Evolutionary conservation across 2,329 filamentous ascomycete genomes (phyloP).

Genomic region (Penicillium olsonii): DNA sequence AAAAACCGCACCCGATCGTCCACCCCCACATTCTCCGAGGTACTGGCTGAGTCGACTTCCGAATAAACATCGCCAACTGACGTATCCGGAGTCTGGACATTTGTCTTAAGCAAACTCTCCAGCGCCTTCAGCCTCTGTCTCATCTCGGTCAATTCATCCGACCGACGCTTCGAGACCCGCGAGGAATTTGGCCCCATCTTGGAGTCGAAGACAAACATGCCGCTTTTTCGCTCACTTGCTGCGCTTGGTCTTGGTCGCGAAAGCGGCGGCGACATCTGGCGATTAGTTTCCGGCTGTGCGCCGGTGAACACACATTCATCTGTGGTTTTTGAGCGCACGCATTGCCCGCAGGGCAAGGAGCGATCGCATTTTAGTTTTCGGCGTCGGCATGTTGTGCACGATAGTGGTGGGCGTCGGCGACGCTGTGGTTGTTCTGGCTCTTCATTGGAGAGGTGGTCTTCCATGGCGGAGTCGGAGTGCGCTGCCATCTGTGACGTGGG

Average conservation of each 20-base stretch:
- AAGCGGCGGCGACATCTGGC: constrained; percentile 17
- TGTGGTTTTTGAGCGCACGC: constrained; percentile 51
- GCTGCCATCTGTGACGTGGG: background rate
- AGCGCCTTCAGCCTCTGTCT: constrained; percentile 28
- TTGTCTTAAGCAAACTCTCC: constrained; percentile 29
- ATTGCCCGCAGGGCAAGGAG: constrained; percentile 67
- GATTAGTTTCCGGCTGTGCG: constrained; percentile 14
- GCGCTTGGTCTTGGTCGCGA: constrained; percentile 12
- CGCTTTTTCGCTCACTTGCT: constrained; percentile 13
- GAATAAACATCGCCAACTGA: constrained; percentile 18
- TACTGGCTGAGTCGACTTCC: constrained; percentile 13
- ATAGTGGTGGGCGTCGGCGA: constrained; percentile 66
- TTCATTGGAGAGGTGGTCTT: constrained; percentile 7
- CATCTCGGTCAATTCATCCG: constrained; percentile 34
- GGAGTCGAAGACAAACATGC: constrained; percentile 38
- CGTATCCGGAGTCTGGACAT: constrained; percentile 29
- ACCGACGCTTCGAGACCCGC: constrained; percentile 27
- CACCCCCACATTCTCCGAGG: constrained; percentile 20
- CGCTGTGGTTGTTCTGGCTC: constrained; percentile 35
- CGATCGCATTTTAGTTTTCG: constrained; percentile 81
- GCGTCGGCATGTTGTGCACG: constrained; percentile 70
- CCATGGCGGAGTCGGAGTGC: constrained; percentile 4
- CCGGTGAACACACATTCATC: constrained; percentile 57
- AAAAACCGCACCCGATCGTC: constrained; percentile 31
- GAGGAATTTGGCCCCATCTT: constrained; percentile 25